Base-by-base conservation (phyloP, 1,284 basidiomycete genomes). In the Earliella scabrosa region DNA sequence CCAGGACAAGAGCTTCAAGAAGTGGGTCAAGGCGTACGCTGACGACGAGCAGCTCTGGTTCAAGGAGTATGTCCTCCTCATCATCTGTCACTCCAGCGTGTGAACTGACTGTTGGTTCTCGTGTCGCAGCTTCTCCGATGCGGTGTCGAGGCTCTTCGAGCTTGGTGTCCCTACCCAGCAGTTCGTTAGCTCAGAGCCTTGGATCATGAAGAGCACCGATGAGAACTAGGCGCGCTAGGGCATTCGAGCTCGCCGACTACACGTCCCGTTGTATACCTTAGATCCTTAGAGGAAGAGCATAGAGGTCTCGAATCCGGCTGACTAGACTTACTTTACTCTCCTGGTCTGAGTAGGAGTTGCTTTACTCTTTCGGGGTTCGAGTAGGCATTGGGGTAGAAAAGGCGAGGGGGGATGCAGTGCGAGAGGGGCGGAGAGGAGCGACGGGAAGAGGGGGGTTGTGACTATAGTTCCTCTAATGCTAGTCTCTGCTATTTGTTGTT, bases 1-100 rank as follows among this genome's bases (percentile, higher is more conserved):
- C 59, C 85, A 88, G 72, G 95, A 97, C 79, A 96, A 94, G 84
- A 79, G 77, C 64, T 96, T 96, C 85, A 92, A 88, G 80, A 92
- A 92, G 74, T 86, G 77, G 67, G 90, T 89, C 54, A 85, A 93
- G 76, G 81, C 82, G 27, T 97, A 97, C 68, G 94, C 95, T 43
- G 83, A 92, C 45, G 84, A 89, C 70, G 83, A 92, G 73, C 82
- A 90, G 13, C 77, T 89, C 27, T 97, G 91, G 83, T 97, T 97
- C 83, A 87, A 89, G 71, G 95, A 96, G 93, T 92, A 68, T 64
- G 88, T 79, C 13, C 51, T 32, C 13, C 32, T n/a, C 40, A 39
- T 56, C 52, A 10, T 44, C 24, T 11, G 9, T 18, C 8, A 4
- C 4, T 36, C 8, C 23, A 21, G 48, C 32, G 57, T 11, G 26